Conservation (phyloP, 1,284 basidiomycete species). For the Irpex rosettiformis region DNA sequence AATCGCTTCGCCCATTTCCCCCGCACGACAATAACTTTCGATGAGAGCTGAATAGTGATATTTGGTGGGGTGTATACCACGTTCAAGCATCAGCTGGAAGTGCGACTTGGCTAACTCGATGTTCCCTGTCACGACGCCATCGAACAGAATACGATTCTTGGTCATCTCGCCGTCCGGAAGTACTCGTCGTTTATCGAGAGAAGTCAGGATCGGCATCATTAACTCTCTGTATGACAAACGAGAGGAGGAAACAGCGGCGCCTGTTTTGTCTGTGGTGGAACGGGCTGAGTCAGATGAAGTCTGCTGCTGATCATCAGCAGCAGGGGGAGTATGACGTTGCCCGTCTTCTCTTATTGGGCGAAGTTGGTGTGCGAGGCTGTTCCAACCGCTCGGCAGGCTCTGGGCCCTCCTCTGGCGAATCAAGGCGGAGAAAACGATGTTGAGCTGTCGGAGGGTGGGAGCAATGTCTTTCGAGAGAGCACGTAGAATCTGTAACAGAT, state of each 20-base stretch:
- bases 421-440: slow-evolving; percentile 43
- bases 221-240: slow-evolving; percentile 30
- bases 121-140: slow-evolving; percentile 49
- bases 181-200: slow-evolving; percentile 43
- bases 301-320: background rate
- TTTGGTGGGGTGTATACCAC: slow-evolving; percentile 62
- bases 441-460: slow-evolving; percentile 40
- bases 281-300: background rate
- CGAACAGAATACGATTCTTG: slow-evolving; percentile 58
- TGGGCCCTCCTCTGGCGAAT: slow-evolving; percentile 42
- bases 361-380: slow-evolving; percentile 23
- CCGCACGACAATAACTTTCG: slow-evolving; percentile 56
- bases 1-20: slow-evolving; percentile 50
- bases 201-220: slow-evolving; percentile 42
- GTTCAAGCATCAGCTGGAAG: slow-evolving; percentile 53
- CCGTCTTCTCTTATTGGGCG: background rate
- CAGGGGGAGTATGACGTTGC: background rate
- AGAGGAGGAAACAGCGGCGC: background rate
- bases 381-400: slow-evolving; percentile 47
- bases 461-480: slow-evolving; percentile 35
- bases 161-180: slow-evolving; percentile 54
- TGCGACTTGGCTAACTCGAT: slow-evolving; percentile 46
- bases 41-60: slow-evolving; percentile 70
- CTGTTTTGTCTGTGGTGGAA: background rate
- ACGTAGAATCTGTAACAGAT: slow-evolving; percentile 45